These are phyloP conservation scores for Filobasidium uniguttulatum DNA, from an alignment of 1,284 basidiomycete species.

Conservation along the genomic window DNA sequence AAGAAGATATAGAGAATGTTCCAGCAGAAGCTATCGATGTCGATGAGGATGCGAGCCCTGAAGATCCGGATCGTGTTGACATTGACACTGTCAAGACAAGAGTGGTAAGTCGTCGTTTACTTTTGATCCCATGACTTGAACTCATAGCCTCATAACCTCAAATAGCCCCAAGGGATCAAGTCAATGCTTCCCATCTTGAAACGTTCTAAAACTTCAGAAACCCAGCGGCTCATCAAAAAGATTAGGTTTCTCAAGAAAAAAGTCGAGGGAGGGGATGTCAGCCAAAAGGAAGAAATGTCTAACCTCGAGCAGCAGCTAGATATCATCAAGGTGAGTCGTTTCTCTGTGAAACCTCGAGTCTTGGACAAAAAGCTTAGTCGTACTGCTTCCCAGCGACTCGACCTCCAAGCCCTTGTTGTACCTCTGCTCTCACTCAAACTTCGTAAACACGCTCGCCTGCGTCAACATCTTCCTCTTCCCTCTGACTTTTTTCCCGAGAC, in stretches of 20 bases:
- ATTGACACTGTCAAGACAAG: neutral
- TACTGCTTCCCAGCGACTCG: conserved; percentile 42
- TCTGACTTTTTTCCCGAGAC: conserved; percentile 33
- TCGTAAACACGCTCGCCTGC: conserved; percentile 50
- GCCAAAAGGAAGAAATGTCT: conserved; percentile 33
- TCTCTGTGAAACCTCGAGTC: neutral
- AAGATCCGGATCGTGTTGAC: neutral
- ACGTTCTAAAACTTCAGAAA: conserved; percentile 68
- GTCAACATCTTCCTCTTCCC: conserved; percentile 20
- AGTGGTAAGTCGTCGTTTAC: neutral
- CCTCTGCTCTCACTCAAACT: conserved; percentile 56
- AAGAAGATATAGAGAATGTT: neutral
- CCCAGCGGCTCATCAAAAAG: conserved; percentile 68
- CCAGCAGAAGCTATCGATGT: neutral
- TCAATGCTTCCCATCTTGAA: conserved; percentile 42
- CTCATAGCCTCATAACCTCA: neutral
- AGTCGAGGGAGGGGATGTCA: conserved; percentile 18
- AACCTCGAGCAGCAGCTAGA: conserved; percentile 54
- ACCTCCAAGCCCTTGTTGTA: conserved; percentile 48
- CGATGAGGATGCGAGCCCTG: too few species aligned
- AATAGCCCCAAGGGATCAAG: conserved; percentile 33
- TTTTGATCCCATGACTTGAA: neutral
- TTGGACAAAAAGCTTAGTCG: neutral
- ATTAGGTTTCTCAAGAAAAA: conserved; percentile 55
- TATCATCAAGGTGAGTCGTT: conserved; percentile 47